Evolutionary conservation across 495 filamentous ascomycete species (phyloP), one percentile per base, ranked within the genome.

Genomic region (Podospora tetraspora): DNA sequence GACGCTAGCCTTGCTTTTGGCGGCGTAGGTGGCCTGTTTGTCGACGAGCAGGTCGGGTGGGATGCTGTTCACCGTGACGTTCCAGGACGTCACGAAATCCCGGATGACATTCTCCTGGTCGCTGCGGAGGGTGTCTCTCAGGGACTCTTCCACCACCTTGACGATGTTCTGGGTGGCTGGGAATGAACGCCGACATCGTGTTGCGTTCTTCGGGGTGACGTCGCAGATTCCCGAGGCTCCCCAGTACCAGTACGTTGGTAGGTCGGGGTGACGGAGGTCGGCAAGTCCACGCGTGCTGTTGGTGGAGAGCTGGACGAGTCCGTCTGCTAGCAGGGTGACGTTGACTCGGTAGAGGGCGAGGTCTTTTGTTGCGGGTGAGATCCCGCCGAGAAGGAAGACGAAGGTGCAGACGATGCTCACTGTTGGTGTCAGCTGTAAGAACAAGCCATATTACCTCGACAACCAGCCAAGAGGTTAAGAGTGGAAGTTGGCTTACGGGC

Each of bases 311-410:
- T 37, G 10, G 12, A 60, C 12, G 5, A 66, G 64, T 9, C 32
- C 29, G 11, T 59, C 56, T 29, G 57, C 64, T 3, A 66, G 30
- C 8, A 34, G 27, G 3, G 57, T 29, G 21, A 66, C 56, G 30
- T 66, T 29, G 29, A 66, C 64, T 43, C 64, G 64, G 57, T 66
- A 66, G 57, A 66, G 25, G 57, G 57, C 64, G 8, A 66, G 57
- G 23, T 66, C 64, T 9, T 43, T 43, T 8, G 32, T 23, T 12
- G 23, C 57, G 11, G 65, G 58, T 29, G 65, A 61, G 4, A 52
- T 37, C 58, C 58, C 32, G 1, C 65, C 65, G 57, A 66, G 21
- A 3, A 66, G 64, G 21, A 61, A 66, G 29, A 24, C 13, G 21
- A 66, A 25, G 57, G 25, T 59, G 5, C 22, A 22, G 16, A 34